Conservation (phyloP, 2,329 filamentous ascomycete genomes). For the Epicoccum nigrum region DNA sequence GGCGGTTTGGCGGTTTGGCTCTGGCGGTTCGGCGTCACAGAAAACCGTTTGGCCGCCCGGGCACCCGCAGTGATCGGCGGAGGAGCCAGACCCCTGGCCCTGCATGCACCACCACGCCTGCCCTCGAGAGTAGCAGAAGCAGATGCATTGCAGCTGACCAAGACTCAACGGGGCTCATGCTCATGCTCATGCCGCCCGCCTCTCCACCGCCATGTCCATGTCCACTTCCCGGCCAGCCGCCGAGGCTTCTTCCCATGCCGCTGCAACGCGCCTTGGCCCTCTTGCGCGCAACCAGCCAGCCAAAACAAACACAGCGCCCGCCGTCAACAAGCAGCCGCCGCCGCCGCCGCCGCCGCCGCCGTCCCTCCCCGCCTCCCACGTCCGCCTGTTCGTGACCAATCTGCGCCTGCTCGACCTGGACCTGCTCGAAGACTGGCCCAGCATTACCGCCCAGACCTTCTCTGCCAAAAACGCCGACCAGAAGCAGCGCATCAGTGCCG, state of each 20-base stretch:
- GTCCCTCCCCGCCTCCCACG: conserved; percentile 34
- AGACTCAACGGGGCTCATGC: conserved; percentile 14
- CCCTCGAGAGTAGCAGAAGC: background rate
- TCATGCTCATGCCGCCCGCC: conserved; percentile 14
- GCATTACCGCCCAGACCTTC: conserved; percentile 73
- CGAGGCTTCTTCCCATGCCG: conserved; percentile 28
- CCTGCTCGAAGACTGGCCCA: conserved; percentile 77
- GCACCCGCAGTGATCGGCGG: too few relatives aligned
- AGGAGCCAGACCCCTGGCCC: too few relatives aligned
- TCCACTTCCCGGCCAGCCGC: conserved; percentile 26
- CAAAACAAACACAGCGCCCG: conserved; percentile 35
- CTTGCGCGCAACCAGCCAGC: conserved; percentile 38
- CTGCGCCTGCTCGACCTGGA: conserved; percentile 83
- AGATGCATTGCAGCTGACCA: conserved; percentile 6
- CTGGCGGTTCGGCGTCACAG: background rate
- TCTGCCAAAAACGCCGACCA: conserved; percentile 73
- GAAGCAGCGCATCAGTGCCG: conserved; percentile 79
- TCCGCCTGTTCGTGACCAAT: conserved; percentile 76
- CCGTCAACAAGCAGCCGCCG: conserved; percentile 19
- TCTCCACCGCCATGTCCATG: conserved; percentile 34
- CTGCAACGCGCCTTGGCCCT: conserved; percentile 21
- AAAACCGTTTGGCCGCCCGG: too few relatives aligned
- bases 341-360: conserved; percentile 29
- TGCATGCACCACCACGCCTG: conserved; percentile 10
- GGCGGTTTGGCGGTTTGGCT: background rate